phyloP scores from a whole-genome alignment of 1,139 yeast genomes.

The Diutina scorzettiae region DNA sequence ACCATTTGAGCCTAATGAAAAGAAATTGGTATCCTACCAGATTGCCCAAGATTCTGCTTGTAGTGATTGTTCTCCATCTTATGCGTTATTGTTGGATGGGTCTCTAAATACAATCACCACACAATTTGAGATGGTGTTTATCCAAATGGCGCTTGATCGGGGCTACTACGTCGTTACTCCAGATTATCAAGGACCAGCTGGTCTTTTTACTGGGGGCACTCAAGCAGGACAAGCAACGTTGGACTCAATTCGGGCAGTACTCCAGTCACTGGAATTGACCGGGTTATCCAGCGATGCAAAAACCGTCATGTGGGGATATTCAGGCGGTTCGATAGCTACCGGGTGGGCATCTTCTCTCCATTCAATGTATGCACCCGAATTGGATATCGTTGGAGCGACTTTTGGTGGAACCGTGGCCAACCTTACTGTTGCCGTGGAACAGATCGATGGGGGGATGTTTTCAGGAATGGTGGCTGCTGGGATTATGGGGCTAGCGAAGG shows the following conservation, averaged over 20 bases:
- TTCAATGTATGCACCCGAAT: not conserved
- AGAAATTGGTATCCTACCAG: constrained; percentile 9
- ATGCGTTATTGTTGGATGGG: constrained; percentile 9
- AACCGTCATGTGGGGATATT: constrained; percentile 13
- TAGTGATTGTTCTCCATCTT: constrained; percentile 9
- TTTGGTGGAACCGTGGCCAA: constrained; percentile 21
- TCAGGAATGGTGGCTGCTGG: constrained; percentile 19
- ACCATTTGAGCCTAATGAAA: constrained; percentile 9
- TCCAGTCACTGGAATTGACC: constrained; percentile 8
- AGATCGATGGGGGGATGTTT: constrained; percentile 14
- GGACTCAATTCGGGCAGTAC: constrained; percentile 10
- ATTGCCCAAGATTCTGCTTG: constrained; percentile 9
- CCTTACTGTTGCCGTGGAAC: constrained; percentile 14
- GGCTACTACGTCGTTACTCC: constrained; percentile 11
- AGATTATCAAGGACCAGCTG: constrained; percentile 10
- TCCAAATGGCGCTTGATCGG: constrained; percentile 7
- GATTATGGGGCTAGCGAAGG: constrained; percentile 17
- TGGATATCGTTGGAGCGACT: constrained; percentile 3
- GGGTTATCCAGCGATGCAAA: constrained; percentile 10
- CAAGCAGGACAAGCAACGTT: constrained; percentile 10
- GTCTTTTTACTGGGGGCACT: constrained; percentile 9
- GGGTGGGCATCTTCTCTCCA: not conserved
- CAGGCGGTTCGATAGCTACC: constrained; percentile 8
- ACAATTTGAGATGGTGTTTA: constrained; percentile 8
- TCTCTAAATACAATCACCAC: constrained; percentile 7